Evolutionary conservation across 148 eudicot genomes (phyloP).

Genomic region (Camellia japonica): DNA sequence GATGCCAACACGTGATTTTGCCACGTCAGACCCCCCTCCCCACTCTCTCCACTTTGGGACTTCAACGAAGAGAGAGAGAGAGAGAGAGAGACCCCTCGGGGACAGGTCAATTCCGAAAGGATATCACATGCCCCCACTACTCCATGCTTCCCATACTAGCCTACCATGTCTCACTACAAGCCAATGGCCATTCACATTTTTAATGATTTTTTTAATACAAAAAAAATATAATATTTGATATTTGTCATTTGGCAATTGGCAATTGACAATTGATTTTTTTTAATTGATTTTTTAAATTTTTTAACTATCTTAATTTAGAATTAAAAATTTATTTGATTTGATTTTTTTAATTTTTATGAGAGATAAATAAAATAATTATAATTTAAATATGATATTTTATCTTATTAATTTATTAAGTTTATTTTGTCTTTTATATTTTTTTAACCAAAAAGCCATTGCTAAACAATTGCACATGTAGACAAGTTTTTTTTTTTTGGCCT

Average conservation of each 20-base stretch:
- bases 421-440: too few species aligned
- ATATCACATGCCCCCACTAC: conserved; percentile 23
- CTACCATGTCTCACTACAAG: background rate
- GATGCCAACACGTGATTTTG: conserved; percentile 1
- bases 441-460: too few species aligned
- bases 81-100: background rate
- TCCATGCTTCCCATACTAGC: background rate
- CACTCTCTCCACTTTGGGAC: background rate
- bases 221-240: background rate
- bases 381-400: too few species aligned
- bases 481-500: too few species aligned
- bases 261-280: too few species aligned
- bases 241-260: background rate
- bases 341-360: too few species aligned
- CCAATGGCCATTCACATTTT: background rate
- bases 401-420: too few species aligned
- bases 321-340: too few species aligned
- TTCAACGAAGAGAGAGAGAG: conserved; percentile 10
- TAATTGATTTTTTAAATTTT: too few species aligned
- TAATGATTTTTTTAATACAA: background rate
- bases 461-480: too few species aligned
- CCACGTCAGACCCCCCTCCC: background rate
- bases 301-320: too few species aligned
- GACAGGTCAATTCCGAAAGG: conserved; percentile 9
- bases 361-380: too few species aligned